Conservation (phyloP, 768 basidiomycete species). For the Mrakia gelida region DNA sequence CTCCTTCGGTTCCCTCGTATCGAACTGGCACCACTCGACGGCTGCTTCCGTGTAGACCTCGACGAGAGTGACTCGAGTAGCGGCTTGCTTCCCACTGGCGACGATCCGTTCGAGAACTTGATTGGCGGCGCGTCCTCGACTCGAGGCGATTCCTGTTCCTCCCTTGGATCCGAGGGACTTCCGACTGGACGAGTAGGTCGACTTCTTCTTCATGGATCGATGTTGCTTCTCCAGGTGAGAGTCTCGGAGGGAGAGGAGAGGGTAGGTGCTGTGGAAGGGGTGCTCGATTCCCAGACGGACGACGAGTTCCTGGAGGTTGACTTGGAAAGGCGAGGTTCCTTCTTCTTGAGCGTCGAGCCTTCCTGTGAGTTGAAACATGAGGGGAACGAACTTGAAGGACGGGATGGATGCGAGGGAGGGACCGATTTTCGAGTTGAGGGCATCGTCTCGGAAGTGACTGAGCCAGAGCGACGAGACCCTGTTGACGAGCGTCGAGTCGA, state of each 20-base stretch:
- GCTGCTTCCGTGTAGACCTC: conserved; percentile 35
- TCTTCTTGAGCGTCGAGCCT: conserved; percentile 50
- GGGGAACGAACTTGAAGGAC: conserved; percentile 81
- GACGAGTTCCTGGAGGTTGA: conserved; percentile 59
- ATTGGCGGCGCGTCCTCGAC: conserved; percentile 34
- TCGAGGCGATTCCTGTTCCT: not conserved
- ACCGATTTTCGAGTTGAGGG: conserved; percentile 46
- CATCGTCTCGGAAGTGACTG: conserved; percentile 62
- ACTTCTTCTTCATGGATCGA: not conserved
- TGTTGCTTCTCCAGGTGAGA: not conserved
- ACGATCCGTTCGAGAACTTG: conserved; percentile 32
- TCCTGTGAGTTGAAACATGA: conserved; percentile 92
- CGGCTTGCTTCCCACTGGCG: conserved; percentile 3
- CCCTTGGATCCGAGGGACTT: not conserved
- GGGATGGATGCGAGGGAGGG: conserved; percentile 58
- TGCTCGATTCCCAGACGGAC: conserved; percentile 76
- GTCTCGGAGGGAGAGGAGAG: conserved; percentile 66
- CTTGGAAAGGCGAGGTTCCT: conserved; percentile 50
- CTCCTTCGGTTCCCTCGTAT: conserved; percentile 21
- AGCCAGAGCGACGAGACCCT: conserved; percentile 90
- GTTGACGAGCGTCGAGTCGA: conserved; percentile 72
- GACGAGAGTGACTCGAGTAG: conserved; percentile 27
- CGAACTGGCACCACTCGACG: conserved; percentile 35
- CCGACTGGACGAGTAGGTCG: not conserved
- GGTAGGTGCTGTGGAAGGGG: conserved; percentile 89